Evolutionary conservation across 495 filamentous ascomycete genomes (phyloP), one percentile per base, ranked within the genome.

Genomic region (Rusavskia elegans): DNA sequence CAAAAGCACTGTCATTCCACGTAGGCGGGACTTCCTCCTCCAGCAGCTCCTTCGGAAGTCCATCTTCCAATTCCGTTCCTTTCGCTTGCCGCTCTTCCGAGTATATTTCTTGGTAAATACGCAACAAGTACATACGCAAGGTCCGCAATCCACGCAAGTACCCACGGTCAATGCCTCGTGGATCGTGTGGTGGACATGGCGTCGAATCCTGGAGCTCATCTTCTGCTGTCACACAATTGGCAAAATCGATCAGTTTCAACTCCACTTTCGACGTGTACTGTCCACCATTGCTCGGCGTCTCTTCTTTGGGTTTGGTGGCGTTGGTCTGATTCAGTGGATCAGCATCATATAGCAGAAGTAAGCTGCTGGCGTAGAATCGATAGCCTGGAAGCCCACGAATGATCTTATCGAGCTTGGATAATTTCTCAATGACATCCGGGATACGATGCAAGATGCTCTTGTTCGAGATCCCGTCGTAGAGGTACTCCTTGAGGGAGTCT

Each of bases 181-280:
- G 86, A 64, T 89, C 74, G 50, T 80, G 71, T 23, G 93, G 92
- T 17, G 93, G 93, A 55, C 90, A 95, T 29, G 79, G 72, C 29
- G 78, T 76, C 50, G 75, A 69, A 7, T 80, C 69, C 21, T 80
- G 66, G 17, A 79, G 54, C 30, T 72, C 66, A 59, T 95, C 87
- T 49, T 89, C 87, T 4, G 85, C 84, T 10, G 88, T 95, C 8
- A 97, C 83, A 57, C 89, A 96, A 62, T 98, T 98, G 25, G 92
- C 92, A 71, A 98, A 98, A 64, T 98, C 92, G 42, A 95, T 89
- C 63, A 98, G 94, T 66, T 96, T 96, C 62, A 98, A 76, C 60
- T 94, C 84, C 53, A 98, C 86, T 48, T 81, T 73, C 9, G 58
- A 57, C 6, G 54, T 51, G 10, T 68, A 63, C 53, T 62, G 68